Evolutionary conservation across 2,329 filamentous ascomycete species (phyloP).

Genomic region (Aspergillus transmontanensis): DNA sequence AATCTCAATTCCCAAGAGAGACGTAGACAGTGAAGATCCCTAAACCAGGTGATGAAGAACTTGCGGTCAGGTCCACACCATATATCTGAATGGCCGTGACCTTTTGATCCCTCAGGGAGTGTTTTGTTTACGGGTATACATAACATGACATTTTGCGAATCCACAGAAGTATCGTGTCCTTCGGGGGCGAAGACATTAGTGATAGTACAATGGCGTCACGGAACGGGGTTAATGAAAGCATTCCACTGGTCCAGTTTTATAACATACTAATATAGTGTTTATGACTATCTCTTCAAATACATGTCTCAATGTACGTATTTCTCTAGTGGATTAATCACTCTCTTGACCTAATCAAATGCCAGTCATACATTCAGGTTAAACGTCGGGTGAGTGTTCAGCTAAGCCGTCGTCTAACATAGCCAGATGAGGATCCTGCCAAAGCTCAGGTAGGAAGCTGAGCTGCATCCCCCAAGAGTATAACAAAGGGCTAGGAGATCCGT

Average conservation of each 20-base stretch:
- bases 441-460: neutral
- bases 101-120: too few species aligned
- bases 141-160: too few species aligned
- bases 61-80: too few species aligned
- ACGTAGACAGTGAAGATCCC: too few species aligned
- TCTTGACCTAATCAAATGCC: neutral
- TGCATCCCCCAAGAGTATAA: neutral
- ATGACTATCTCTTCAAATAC: neutral
- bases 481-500: neutral
- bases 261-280: neutral
- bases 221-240: too few species aligned
- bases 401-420: neutral
- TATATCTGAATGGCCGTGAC: too few species aligned
- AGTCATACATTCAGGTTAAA: accelerated
- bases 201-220: too few species aligned
- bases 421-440: neutral
- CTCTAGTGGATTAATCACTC: neutral
- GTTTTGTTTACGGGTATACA: too few species aligned
- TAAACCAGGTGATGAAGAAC: too few species aligned
- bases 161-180: too few species aligned
- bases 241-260: neutral
- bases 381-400: neutral
- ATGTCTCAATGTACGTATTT: neutral
- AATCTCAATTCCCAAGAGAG: too few species aligned
- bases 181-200: too few species aligned